phyloP scores from a whole-genome alignment of 305 asterid species.

The Euphrasia arctica region DNA sequence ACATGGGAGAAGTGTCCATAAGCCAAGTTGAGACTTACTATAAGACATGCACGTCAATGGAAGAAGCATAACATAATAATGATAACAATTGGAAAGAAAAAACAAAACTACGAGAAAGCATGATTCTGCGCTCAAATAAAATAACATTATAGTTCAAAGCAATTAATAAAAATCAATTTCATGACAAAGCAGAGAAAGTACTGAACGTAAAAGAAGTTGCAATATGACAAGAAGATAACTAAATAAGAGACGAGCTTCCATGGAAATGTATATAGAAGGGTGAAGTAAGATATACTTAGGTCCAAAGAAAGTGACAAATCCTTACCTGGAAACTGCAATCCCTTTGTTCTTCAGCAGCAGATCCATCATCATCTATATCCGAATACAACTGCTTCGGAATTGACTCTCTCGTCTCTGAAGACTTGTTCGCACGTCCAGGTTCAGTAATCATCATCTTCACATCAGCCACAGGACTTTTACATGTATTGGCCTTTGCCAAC shows the following conservation, averaged over 20 bases:
- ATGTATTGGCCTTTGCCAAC: constrained; percentile 27
- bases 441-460: constrained; percentile 30
- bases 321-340: constrained; percentile 53
- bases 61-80: not conserved
- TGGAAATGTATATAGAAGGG: constrained; percentile 11
- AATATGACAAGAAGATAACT: constrained; percentile 9
- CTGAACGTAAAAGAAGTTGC: too few relatives aligned
- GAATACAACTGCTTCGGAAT: constrained; percentile 34
- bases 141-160: not conserved
- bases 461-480: constrained; percentile 33
- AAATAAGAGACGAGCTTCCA: constrained; percentile 12
- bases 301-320: constrained; percentile 23
- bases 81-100: not conserved
- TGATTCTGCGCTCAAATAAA: constrained; percentile 8
- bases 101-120: not conserved
- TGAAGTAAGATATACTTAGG: constrained; percentile 11
- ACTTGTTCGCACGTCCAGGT: constrained; percentile 33
- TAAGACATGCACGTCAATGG: not conserved
- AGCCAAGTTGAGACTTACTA: not conserved
- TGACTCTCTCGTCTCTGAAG: constrained; percentile 37
- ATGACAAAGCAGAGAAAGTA: not conserved
- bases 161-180: constrained; percentile 4
- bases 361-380: constrained; percentile 23
- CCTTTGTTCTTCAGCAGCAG: constrained; percentile 36
- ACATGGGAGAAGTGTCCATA: constrained; percentile 5